These are phyloP conservation scores for Dalechampia spathulata DNA, from an alignment of 441 rosid species.

Conservation along the genomic window DNA sequence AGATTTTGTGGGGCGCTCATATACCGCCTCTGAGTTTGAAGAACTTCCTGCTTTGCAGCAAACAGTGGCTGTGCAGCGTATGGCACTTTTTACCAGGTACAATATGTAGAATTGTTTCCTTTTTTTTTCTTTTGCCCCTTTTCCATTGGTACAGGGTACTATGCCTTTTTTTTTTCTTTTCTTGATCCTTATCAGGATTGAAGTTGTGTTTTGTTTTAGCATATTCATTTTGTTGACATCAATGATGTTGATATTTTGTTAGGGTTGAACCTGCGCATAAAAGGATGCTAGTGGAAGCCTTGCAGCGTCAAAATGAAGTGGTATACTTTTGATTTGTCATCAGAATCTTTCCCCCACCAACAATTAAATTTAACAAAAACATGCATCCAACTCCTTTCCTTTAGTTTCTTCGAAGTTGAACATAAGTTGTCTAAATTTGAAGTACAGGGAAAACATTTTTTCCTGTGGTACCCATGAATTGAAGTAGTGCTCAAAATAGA, in stretches of 20 bases:
- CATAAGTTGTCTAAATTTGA: no score
- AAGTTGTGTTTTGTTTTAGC: not conserved
- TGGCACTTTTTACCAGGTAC: conserved; percentile 91
- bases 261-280: conserved; percentile 99
- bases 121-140: not conserved
- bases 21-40: conserved; percentile 94
- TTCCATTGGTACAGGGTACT: not conserved
- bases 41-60: conserved; percentile 87
- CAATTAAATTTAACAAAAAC: no score
- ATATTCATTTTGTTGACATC: conserved; percentile 13
- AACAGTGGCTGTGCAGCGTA: conserved; percentile 76
- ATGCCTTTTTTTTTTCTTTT: not conserved
- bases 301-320: conserved; percentile 98
- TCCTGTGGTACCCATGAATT: no score
- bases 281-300: conserved; percentile 97
- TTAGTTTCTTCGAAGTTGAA: no score
- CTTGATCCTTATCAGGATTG: not conserved
- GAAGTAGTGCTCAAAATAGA: no score
- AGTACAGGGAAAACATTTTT: no score
- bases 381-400: no score
- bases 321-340: conserved; percentile 31
- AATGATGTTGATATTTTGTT: conserved; percentile 19
- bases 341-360: no score
- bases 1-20: conserved; percentile 77
- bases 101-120: conserved; percentile 5